phyloP scores from a whole-genome alignment of 139 green algal genomes.

The Nannochloris sp. region DNA sequence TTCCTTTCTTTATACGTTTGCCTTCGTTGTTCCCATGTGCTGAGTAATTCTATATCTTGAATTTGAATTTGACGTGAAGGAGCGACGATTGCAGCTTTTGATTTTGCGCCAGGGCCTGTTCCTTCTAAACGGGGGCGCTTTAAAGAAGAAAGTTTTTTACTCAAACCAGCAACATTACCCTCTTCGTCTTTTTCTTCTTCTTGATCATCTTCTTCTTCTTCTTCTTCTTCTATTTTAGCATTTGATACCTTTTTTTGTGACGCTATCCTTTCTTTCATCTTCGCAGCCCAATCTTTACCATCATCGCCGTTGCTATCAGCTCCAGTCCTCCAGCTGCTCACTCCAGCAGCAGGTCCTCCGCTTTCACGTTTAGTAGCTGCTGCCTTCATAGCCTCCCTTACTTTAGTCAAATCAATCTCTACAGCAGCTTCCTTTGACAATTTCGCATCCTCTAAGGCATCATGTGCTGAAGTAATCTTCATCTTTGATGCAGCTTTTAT shows the following conservation, averaged over 20 bases:
- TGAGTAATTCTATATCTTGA: slow-evolving; percentile 63
- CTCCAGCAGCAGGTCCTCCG: neutral
- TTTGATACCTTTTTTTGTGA: neutral
- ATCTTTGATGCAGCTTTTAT: slow-evolving; percentile 7
- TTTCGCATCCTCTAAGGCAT: slow-evolving; percentile 46
- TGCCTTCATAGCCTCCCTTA: slow-evolving; percentile 25
- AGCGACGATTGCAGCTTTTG: slow-evolving; percentile 1
- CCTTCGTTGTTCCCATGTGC: slow-evolving; percentile 49
- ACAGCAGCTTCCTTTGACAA: slow-evolving; percentile 29
- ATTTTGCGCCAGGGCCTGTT: slow-evolving; percentile 1
- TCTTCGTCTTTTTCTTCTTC: neutral
- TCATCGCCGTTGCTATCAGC: neutral
- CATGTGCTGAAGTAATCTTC: slow-evolving; percentile 61
- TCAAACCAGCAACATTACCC: neutral
- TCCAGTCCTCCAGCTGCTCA: slow-evolving; percentile 2
- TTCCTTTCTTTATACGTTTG: slow-evolving; percentile 67
- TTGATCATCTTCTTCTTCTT: slow-evolving; percentile 7
- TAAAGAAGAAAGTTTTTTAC: neutral
- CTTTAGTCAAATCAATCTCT: slow-evolving; percentile 19
- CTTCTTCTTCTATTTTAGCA: neutral
- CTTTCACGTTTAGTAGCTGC: slow-evolving; percentile 9
- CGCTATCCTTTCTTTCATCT: neutral
- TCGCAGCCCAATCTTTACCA: neutral
- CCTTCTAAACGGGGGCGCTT: slow-evolving; percentile 19
- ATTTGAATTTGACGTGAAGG: slow-evolving; percentile 17